Base-by-base conservation (phyloP, 108 stramenopile species). In the Schizochytrium sp. region DNA sequence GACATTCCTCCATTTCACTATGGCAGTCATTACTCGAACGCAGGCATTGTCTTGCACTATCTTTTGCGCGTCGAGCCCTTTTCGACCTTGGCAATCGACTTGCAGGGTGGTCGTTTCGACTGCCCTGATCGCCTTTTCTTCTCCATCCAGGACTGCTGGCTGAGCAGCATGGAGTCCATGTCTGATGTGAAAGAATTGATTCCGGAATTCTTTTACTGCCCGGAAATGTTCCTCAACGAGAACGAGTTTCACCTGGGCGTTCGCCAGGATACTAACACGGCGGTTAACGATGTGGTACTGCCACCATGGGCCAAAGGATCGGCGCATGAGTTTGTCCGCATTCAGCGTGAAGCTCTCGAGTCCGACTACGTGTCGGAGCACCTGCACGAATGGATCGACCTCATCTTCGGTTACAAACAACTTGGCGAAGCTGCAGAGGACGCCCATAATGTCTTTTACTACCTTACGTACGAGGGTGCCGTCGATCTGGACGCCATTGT, bases 41-140 rank as follows among this genome's bases (percentile, higher is more conserved):
- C 97, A 8, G 98, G 98, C 57, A 97, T 98, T 58, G 98, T 98
- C 21, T 89, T 97, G 60, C 97, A 98, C 88, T 99, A 97, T 88
- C 93, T 98, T 10, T 93, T 98, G n/a, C 94, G 99, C 58, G 72
- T 98, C 29, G 97, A 98, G 91, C 99, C 99, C 5, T 99, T 96
- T 88, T 95, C 96, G 14, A 93, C 93, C 5, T 92, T 98, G 0
- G 98, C 98, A 88, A 72, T 96, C 21, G 96, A 97, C 28, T 94
- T 99, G 43, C 97, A 99, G 92, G 94, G 96, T 72, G 98, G 98
- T 18, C 94, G 96, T 87, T 98, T 99, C 90, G 99, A 99, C 95
- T 97, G 97, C 19, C 96, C 98, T 5, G 98, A 99, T 91, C 96
- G 99, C 6, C 92, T 98, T n/a, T 98, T 99, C 72, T 95, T 95